Conservation (phyloP, 148 eudicot genomes). For the Nepenthes mirabilis region DNA sequence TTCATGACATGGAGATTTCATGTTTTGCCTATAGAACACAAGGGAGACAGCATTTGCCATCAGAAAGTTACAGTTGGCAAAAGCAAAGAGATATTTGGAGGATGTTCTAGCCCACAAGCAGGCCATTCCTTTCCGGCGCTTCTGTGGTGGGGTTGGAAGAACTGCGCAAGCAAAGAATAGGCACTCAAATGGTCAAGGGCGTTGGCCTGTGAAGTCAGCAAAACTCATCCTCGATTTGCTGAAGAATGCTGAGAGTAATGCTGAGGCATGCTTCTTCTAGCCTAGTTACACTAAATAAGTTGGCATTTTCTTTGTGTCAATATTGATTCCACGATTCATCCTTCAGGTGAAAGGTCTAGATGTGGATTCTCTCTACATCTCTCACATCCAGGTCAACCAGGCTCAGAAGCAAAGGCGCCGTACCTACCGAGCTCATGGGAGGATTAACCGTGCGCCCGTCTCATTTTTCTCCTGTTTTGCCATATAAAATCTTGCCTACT, state of each 20-base stretch:
- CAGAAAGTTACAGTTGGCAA: conserved; percentile 49
- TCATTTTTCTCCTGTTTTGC: background rate
- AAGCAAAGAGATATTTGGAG: conserved; percentile 79
- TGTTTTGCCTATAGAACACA: conserved; percentile 49
- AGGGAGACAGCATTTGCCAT: conserved; percentile 79
- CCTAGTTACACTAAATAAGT: background rate
- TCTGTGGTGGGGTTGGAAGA: conserved; percentile 85
- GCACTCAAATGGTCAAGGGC: conserved; percentile 85
- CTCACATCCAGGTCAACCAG: conserved; percentile 89
- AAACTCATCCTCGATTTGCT: conserved; percentile 64
- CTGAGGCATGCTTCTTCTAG: conserved; percentile 36
- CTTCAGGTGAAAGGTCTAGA: conserved; percentile 74
- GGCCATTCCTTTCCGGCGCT: conserved; percentile 91
- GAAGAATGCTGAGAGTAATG: conserved; percentile 92
- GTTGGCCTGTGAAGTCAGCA: conserved; percentile 84
- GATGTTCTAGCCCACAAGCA: conserved; percentile 84
- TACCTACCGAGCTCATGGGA: conserved; percentile 90
- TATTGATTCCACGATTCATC: background rate
- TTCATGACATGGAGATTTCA: background rate
- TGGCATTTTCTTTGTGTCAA: background rate
- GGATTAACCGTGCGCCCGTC: conserved; percentile 58
- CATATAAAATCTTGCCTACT: too few species aligned
- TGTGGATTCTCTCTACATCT: conserved; percentile 70
- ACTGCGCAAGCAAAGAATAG: conserved; percentile 84
- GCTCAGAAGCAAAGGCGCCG: conserved; percentile 87